These are phyloP conservation scores for Phlebiopsis gigantea DNA, from an alignment of 768 basidiomycete genomes.

Conservation along the genomic window DNA sequence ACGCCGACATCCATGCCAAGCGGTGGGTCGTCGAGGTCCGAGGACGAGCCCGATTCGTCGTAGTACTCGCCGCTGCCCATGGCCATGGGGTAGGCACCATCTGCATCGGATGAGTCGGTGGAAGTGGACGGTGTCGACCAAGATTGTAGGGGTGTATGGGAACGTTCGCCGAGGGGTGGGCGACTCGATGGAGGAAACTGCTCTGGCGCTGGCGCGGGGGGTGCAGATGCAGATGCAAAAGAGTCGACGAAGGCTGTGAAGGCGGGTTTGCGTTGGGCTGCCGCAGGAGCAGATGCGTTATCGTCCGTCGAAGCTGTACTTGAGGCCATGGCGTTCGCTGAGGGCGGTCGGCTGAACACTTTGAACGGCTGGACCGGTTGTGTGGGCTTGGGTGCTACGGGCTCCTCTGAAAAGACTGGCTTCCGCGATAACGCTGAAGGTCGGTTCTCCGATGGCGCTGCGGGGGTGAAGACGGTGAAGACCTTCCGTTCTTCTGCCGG, in stretches of 20 bases:
- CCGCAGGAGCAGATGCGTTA: slow-evolving; percentile 28
- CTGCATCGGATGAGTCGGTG: slow-evolving; percentile 24
- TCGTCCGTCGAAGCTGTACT: slow-evolving; percentile 30
- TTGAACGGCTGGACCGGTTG: slow-evolving; percentile 32
- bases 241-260: slow-evolving; percentile 36
- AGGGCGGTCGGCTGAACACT: slow-evolving; percentile 68
- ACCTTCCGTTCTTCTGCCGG: slow-evolving; percentile 37
- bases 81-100: slow-evolving; percentile 14
- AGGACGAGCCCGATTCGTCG: neutral
- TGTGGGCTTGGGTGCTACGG: neutral
- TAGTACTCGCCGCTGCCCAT: neutral
- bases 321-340: neutral
- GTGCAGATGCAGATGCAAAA: neutral
- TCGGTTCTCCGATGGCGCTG: neutral
- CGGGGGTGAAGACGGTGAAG: slow-evolving; percentile 39
- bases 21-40: slow-evolving; percentile 1
- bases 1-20: slow-evolving; percentile 14
- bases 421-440: neutral
- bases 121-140: slow-evolving; percentile 16
- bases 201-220: neutral
- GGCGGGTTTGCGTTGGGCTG: slow-evolving; percentile 10
- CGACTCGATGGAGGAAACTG: slow-evolving; percentile 1
- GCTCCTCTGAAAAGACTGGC: neutral
- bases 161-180: slow-evolving; percentile 14
- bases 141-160: slow-evolving; percentile 16